A percentile compares a stretch with the other conserved stretches of the same genome.
These are phyloP conservation scores for Prinsepia uniflora DNA, from an alignment of 306 rosid species.

Conservation along the genomic window DNA sequence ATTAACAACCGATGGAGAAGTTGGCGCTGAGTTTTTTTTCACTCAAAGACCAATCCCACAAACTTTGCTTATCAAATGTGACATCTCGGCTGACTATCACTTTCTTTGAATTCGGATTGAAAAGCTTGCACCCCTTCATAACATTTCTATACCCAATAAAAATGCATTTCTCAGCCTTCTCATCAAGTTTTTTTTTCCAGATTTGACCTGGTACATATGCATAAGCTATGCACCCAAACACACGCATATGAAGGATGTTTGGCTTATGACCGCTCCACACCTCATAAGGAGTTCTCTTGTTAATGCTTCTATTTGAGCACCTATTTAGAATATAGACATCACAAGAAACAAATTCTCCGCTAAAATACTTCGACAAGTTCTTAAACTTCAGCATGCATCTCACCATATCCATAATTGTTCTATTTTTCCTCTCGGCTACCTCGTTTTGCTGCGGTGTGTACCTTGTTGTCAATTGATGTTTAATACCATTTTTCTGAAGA, in stretches of 20 bases:
- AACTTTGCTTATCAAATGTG: background rate
- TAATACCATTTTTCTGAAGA: background rate
- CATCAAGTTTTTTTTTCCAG: background rate
- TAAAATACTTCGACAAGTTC: background rate
- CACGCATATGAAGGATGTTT: background rate
- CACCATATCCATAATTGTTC: no score
- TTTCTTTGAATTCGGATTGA: background rate
- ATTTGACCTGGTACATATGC: background rate
- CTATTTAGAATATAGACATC: background rate
- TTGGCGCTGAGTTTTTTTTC: background rate
- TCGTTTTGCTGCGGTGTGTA: background rate
- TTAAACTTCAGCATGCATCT: background rate
- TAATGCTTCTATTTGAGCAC: background rate
- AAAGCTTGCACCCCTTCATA: background rate
- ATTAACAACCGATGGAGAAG: background rate
- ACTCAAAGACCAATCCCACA: background rate
- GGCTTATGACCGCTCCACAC: background rate
- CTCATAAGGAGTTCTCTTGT: background rate
- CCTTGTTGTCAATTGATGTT: background rate
- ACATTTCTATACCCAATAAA: background rate
- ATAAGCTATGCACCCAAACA: background rate
- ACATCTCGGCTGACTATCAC: background rate
- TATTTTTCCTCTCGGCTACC: background rate
- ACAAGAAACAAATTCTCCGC: background rate
- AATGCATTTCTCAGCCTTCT: background rate